Evolutionary conservation across 441 rosid species (phyloP).

Genomic region (Bruguiera hainesii): DNA sequence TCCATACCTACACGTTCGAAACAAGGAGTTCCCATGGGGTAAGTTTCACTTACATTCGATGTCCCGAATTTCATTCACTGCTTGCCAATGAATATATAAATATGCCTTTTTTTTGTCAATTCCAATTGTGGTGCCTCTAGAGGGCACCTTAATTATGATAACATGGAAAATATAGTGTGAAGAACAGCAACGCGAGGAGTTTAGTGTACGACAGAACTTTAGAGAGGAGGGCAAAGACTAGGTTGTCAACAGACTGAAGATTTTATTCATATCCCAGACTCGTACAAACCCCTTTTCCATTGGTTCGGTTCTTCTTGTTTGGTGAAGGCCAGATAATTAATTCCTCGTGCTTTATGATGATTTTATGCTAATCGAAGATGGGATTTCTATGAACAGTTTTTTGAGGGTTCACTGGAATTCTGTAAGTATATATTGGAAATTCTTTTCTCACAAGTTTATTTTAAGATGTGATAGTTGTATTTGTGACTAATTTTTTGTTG

Average conservation of each 20-base stretch:
- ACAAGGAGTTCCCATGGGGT: conserved; percentile 99
- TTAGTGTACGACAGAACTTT: too few relatives aligned
- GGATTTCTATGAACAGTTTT: neutral
- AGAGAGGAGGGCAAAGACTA: too few relatives aligned
- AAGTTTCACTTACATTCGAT: conserved; percentile 22
- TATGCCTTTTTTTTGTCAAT: neutral
- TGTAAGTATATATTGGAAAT: neutral
- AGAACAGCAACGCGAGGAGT: too few relatives aligned
- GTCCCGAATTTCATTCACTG: neutral
- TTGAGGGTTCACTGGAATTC: too few relatives aligned
- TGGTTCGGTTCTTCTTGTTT: neutral
- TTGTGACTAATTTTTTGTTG: neutral
- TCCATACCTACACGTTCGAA: conserved; percentile 82
- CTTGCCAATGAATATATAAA: too few relatives aligned
- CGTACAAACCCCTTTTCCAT: neutral
- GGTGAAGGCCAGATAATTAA: too few relatives aligned
- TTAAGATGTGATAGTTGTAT: neutral
- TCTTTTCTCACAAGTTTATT: neutral
- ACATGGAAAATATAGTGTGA: neutral
- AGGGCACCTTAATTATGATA: neutral
- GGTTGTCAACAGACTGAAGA: too few relatives aligned
- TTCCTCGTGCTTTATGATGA: too few relatives aligned
- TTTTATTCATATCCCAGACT: too few relatives aligned
- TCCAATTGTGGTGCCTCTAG: neutral
- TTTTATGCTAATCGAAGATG: too few relatives aligned